Evolutionary conservation across 441 rosid genomes (phyloP), one percentile per base, ranked within the genome.

Genomic region (Pelargonium fulgidum): DNA sequence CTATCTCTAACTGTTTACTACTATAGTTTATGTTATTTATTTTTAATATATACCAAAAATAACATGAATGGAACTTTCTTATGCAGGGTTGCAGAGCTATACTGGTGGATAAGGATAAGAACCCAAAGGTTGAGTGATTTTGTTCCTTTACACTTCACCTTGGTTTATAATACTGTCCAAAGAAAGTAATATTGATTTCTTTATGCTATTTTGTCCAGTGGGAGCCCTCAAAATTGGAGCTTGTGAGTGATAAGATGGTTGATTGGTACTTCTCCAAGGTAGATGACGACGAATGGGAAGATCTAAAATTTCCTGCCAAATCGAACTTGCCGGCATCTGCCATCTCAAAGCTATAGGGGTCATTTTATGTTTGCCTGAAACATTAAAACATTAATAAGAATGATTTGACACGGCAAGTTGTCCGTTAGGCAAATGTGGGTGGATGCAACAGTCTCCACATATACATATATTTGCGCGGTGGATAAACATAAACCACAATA

Each of bases 11-110:
- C 6, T 14, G 7, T 52, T 58, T 3, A 59, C 24, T 24, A 20
- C 36, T 20, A 13, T 24, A 47, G 69, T 66, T 42, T 56, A 16
- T 63, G 12, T 2, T 64, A 41, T n/a, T 29, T 29, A 29, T 26
- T 26, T 26, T 3, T 29, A 29, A 29, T 29, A 29, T 3, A 29
- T 29, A 2, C 14, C 20, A 29, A 41, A 17, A 44, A 64, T 59
- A 12, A 13, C 24, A n/a, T 70, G 4, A 59, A 39, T 13, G 2
- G 64, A 7, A 11, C 41, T 16, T 29, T 76, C n/a, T 54, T 52
- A 73, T 81, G 77, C 86, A 89, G 98, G 98, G 98, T 69, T 91
- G 91, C 80, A 88, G 98, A 79, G 96, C 98, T 76, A 79, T 91
- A 66, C 78, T 93, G 69, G 7, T 89, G 69, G 98, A 93, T 65